These are phyloP conservation scores for Boletus edulis DNA, from an alignment of 768 basidiomycete species.

Conservation along the genomic window DNA sequence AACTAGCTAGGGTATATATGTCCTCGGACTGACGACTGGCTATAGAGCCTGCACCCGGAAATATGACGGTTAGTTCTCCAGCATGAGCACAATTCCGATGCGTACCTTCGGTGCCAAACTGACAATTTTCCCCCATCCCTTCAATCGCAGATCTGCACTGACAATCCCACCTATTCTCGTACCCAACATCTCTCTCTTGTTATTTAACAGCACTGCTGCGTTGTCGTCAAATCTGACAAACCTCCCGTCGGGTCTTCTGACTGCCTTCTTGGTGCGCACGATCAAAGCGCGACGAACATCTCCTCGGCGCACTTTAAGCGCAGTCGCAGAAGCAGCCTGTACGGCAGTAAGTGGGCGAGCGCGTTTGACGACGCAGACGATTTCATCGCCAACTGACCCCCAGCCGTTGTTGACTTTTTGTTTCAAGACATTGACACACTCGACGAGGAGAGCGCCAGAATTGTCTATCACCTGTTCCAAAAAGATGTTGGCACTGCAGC, in stretches of 20 bases:
- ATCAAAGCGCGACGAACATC: conserved; percentile 96
- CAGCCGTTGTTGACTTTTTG: conserved; percentile 95
- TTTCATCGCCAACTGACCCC: conserved; percentile 92
- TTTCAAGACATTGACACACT: conserved; percentile 96
- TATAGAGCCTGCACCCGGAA: conserved; percentile 16
- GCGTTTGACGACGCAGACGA: conserved; percentile 91
- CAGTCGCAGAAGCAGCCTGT: conserved; percentile 65
- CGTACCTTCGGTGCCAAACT: conserved; percentile 86
- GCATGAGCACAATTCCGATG: not conserved
- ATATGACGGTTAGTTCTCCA: not conserved
- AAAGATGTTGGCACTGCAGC: not conserved
- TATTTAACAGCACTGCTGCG: conserved; percentile 89
- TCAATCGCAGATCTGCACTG: conserved; percentile 84
- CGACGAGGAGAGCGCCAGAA: conserved; percentile 89
- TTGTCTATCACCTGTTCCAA: conserved; percentile 87
- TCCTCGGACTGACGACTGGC: not conserved
- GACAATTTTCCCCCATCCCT: conserved; percentile 94
- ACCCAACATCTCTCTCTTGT: conserved; percentile 94
- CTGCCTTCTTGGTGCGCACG: conserved; percentile 87
- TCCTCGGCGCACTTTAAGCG: conserved; percentile 87
- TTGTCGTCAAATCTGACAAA: conserved; percentile 94
- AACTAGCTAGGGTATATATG: conserved; percentile 11
- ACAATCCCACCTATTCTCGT: conserved; percentile 94
- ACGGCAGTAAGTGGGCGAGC: conserved; percentile 79
- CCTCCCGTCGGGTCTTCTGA: conserved; percentile 84